These are phyloP conservation scores for Neurospora sp. DNA, from an alignment of 2,329 filamentous ascomycete species.

Conservation along the genomic window DNA sequence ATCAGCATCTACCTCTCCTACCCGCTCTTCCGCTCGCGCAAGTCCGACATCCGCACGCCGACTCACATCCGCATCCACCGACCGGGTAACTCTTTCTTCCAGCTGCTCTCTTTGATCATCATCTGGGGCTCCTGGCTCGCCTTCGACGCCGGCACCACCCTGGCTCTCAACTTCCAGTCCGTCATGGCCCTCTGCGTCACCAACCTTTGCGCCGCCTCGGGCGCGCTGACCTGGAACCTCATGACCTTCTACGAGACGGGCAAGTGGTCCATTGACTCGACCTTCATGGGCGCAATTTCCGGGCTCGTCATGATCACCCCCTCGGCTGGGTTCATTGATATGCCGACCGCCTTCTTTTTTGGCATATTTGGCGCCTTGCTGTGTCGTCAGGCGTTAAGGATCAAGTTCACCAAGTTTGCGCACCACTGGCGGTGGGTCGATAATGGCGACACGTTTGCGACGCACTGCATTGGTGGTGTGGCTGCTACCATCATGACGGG, in stretches of 20 bases:
- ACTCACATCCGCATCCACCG: slow-evolving; percentile 36
- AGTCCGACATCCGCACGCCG: slow-evolving; percentile 33
- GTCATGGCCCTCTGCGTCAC: slow-evolving; percentile 40
- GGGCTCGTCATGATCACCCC: slow-evolving; percentile 44
- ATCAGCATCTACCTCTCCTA: slow-evolving; percentile 41
- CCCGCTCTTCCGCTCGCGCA: slow-evolving; percentile 35
- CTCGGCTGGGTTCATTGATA: slow-evolving; percentile 34
- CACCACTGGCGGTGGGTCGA: slow-evolving; percentile 40
- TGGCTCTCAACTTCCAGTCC: slow-evolving; percentile 38
- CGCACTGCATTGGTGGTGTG: slow-evolving; percentile 42
- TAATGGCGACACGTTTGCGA: slow-evolving; percentile 46
- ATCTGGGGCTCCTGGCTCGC: slow-evolving; percentile 43
- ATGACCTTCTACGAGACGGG: slow-evolving; percentile 31
- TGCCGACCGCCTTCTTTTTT: slow-evolving; percentile 38
- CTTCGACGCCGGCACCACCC: slow-evolving; percentile 39
- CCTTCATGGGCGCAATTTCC: slow-evolving; percentile 42
- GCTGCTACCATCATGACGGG: slow-evolving; percentile 41
- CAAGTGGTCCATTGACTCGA: slow-evolving; percentile 37
- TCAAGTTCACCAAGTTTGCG: slow-evolving; percentile 41
- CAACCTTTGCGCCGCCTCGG: slow-evolving; percentile 37
- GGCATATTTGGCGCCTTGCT: slow-evolving; percentile 35
- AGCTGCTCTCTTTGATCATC: slow-evolving; percentile 36
- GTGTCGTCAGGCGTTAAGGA: slow-evolving; percentile 40
- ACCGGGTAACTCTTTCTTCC: slow-evolving; percentile 37
- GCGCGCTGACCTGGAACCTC: slow-evolving; percentile 35